Conservation (phyloP, 768 basidiomycete genomes). For the Tricholoma terreum region DNA sequence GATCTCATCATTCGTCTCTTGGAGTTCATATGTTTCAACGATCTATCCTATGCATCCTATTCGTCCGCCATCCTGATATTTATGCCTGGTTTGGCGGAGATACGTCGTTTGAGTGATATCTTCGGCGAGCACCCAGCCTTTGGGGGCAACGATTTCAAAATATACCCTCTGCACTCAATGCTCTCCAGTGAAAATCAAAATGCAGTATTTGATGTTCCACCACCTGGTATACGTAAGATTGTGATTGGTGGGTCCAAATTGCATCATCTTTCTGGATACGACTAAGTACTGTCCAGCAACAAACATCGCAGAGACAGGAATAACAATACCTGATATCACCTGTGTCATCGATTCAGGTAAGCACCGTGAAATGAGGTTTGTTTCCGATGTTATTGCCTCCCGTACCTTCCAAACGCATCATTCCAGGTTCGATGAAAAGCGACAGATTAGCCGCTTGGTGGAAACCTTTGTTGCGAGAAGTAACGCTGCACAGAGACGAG, state of each 20-base stretch:
- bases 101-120: constrained; percentile 81
- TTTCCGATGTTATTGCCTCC: background rate
- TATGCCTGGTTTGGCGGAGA: constrained; percentile 93
- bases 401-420: background rate
- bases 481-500: constrained; percentile 86
- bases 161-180: constrained; percentile 89
- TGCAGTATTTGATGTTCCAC: constrained; percentile 88
- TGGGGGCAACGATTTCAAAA: constrained; percentile 60
- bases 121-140: constrained; percentile 74
- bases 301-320: constrained; percentile 95
- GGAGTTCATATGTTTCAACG: constrained; percentile 78
- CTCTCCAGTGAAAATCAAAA: constrained; percentile 89
- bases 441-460: constrained; percentile 87
- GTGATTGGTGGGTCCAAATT: constrained; percentile 68
- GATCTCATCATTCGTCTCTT: constrained; percentile 84
- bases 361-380: constrained; percentile 87
- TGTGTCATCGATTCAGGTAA: constrained; percentile 95
- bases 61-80: constrained; percentile 87
- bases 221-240: constrained; percentile 80
- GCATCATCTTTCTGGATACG: background rate
- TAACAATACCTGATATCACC: constrained; percentile 97
- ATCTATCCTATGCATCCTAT: constrained; percentile 46
- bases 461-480: constrained; percentile 91
- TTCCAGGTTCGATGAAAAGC: constrained; percentile 89
- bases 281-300: constrained; percentile 51